Conservation (phyloP, 257 asterid genomes). For the Cynanchum wilfordii region DNA sequence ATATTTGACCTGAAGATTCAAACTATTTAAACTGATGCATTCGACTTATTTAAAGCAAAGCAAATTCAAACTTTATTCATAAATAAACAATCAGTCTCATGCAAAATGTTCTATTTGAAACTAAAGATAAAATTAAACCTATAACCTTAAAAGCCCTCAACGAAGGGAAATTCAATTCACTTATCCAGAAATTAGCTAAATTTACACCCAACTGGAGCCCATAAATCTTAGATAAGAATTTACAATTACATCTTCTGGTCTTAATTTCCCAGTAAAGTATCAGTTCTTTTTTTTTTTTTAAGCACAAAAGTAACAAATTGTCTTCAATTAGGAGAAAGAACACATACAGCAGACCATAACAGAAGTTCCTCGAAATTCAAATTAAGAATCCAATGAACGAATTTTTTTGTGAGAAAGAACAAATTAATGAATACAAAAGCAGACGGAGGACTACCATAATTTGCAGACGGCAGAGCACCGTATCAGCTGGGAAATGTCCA, state of each 20-base stretch:
- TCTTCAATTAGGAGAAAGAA: background rate
- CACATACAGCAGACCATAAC: background rate
- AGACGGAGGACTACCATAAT: constrained; percentile 46
- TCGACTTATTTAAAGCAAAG: no score
- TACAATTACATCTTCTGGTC: background rate
- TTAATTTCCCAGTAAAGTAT: background rate
- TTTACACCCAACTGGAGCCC: background rate
- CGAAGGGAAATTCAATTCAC: background rate
- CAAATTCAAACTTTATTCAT: no score
- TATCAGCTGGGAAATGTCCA: constrained; percentile 63
- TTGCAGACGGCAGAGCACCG: constrained; percentile 92
- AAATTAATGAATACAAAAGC: background rate
- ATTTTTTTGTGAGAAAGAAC: background rate
- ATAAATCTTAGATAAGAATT: background rate
- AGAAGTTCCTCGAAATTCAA: background rate
- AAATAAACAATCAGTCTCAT: no score
- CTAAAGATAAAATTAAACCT: background rate
- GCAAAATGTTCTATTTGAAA: no score
- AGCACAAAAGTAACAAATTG: background rate
- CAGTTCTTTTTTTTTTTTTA: background rate
- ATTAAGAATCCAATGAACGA: background rate
- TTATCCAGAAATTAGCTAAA: background rate
- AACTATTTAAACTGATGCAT: no score
- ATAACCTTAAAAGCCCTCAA: background rate
- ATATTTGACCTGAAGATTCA: no score